These are phyloP conservation scores for Pleurotus salmoneostramineus DNA, from an alignment of 768 basidiomycete genomes.

Conservation along the genomic window DNA sequence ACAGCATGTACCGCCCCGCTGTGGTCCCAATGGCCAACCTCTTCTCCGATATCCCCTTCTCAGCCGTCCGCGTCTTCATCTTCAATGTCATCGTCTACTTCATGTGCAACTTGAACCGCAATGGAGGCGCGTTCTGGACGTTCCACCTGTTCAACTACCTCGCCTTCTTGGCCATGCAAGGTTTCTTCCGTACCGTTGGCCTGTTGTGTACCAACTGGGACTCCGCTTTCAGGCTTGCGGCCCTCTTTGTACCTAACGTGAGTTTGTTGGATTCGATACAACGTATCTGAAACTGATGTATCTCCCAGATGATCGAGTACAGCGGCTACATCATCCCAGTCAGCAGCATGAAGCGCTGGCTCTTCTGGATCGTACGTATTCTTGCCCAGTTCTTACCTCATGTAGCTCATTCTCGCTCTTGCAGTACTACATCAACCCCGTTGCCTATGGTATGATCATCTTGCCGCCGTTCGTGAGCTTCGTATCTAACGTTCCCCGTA, in stretches of 20 bases:
- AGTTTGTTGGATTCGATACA: slow-evolving; percentile 13
- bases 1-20: slow-evolving; percentile 64
- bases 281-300: not conserved
- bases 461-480: not conserved
- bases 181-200: slow-evolving; percentile 79
- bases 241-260: slow-evolving; percentile 71
- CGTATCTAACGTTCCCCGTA: slow-evolving; percentile 14
- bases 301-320: slow-evolving; percentile 33
- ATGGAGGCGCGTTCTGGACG: slow-evolving; percentile 44
- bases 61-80: slow-evolving; percentile 50
- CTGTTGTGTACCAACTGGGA: slow-evolving; percentile 43
- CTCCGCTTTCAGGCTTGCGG: slow-evolving; percentile 44
- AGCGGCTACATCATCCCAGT: slow-evolving; percentile 68
- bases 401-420: slow-evolving; percentile 10
- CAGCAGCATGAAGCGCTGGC: slow-evolving; percentile 66
- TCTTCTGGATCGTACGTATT: slow-evolving; percentile 76
- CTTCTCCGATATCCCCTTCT: slow-evolving; percentile 67
- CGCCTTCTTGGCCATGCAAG: slow-evolving; percentile 72
- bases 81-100: slow-evolving; percentile 71
- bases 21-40: slow-evolving; percentile 65
- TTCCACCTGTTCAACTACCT: slow-evolving; percentile 65
- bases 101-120: slow-evolving; percentile 48
- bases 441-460: slow-evolving; percentile 53
- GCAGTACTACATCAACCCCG: slow-evolving; percentile 78
- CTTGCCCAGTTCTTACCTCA: not conserved